phyloP scores from a whole-genome alignment of 2,329 filamentous ascomycete species.

The Curvularia spicifera region DNA sequence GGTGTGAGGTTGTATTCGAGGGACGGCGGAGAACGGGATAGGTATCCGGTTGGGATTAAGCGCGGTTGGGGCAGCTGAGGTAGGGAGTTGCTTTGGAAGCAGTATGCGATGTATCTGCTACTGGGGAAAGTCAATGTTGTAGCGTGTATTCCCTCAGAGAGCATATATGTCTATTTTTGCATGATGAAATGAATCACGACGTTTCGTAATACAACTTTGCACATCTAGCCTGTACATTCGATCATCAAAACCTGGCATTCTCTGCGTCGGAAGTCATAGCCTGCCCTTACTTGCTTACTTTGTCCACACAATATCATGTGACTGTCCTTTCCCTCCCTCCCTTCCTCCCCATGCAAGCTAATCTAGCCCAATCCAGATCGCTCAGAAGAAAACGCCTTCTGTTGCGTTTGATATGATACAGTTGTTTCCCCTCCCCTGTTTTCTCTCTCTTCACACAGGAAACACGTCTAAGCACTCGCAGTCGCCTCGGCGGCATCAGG shows the following conservation, averaged over 20 bases:
- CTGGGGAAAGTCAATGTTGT: no score
- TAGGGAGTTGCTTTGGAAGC: neutral
- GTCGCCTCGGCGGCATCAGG: conserved; percentile 13
- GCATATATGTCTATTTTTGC: no score
- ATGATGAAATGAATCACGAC: no score
- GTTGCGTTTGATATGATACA: conserved; percentile 17
- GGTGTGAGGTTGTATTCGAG: neutral
- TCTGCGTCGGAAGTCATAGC: no score
- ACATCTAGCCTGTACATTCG: no score
- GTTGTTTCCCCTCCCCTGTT: neutral
- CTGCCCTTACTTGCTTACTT: no score
- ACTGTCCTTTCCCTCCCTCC: no score
- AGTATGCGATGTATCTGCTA: neutral
- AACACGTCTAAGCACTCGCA: conserved; percentile 11
- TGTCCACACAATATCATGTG: no score
- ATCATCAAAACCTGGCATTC: no score
- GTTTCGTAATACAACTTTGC: no score
- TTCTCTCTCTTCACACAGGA: neutral
- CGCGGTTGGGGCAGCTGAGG: neutral
- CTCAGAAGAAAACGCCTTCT: neutral
- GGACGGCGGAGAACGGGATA: neutral
- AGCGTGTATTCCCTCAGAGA: neutral
- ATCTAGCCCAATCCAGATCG: no score
- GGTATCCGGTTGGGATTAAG: neutral
- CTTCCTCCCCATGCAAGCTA: no score